phyloP scores from a whole-genome alignment of 352 stramenopile species.

The Pythium brachiatum region DNA sequence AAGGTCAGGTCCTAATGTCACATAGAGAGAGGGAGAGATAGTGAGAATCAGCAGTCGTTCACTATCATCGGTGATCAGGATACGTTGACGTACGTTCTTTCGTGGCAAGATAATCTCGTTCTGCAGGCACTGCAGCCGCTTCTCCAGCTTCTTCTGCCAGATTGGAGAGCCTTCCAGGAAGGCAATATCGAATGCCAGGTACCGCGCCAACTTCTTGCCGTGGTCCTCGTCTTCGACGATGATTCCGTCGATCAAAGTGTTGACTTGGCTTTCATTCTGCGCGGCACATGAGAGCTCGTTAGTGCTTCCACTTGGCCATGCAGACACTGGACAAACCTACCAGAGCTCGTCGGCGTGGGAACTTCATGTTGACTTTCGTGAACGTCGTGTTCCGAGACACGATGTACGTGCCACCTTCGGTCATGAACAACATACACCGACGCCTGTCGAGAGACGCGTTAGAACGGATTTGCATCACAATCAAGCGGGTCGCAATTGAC shows the following conservation, averaged over 20 bases:
- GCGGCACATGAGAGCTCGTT: conserved; percentile 23
- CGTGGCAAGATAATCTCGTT: conserved; percentile 87
- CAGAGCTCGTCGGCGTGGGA: conserved; percentile 66
- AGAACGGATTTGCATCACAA: background rate
- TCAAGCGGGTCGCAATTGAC: background rate
- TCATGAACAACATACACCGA: conserved; percentile 75
- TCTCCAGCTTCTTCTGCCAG: conserved; percentile 88
- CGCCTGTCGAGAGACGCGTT: conserved; percentile 34
- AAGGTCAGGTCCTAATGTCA: conserved; percentile 61
- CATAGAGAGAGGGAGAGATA: background rate
- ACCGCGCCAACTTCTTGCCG: conserved; percentile 68
- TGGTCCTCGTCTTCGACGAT: conserved; percentile 86
- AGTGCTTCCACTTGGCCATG: no score
- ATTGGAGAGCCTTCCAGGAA: conserved; percentile 77
- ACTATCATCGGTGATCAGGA: background rate
- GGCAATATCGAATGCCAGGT: conserved; percentile 80
- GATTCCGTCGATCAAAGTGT: conserved; percentile 83
- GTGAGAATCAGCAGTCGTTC: background rate
- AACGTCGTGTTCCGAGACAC: conserved; percentile 83
- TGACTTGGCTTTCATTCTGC: conserved; percentile 65
- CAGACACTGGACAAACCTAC: conserved; percentile 31
- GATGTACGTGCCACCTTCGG: conserved; percentile 67
- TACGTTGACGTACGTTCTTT: conserved; percentile 60
- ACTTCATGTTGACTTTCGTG: conserved; percentile 88
- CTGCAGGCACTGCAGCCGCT: conserved; percentile 83